Percentiles rank a stretch among this genome's conserved stretches.
Evolutionary conservation across 2,329 filamentous ascomycete species (phyloP).

Genomic region (Sclerotinia subarctica): DNA sequence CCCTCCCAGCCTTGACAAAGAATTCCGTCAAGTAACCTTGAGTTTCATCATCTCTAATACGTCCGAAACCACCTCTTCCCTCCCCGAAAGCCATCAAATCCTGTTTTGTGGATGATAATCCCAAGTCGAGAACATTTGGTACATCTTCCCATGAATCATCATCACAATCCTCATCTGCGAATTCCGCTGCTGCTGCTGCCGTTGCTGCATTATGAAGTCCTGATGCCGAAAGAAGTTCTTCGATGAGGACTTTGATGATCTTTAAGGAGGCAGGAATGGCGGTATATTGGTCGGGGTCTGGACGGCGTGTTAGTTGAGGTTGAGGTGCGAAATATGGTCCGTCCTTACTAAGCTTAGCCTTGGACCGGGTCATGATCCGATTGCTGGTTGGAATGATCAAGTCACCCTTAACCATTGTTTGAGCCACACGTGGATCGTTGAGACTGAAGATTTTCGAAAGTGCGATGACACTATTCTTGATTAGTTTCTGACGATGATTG

Average conservation of each 20-base stretch:
- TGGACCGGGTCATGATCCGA: slow-evolving; percentile 89
- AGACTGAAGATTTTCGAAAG: slow-evolving; percentile 87
- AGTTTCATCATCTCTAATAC: slow-evolving; percentile 84
- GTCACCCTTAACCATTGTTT: slow-evolving; percentile 87
- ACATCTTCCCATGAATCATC: slow-evolving; percentile 91
- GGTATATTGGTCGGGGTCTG: slow-evolving; percentile 86
- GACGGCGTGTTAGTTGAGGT: slow-evolving; percentile 21
- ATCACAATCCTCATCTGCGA: slow-evolving; percentile 63
- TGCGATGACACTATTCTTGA: slow-evolving; percentile 69
- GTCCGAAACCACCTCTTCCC: slow-evolving; percentile 49
- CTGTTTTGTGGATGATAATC: slow-evolving; percentile 61
- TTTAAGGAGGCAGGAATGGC: slow-evolving; percentile 85
- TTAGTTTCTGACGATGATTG: slow-evolving; percentile 36
- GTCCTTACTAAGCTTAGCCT: slow-evolving; percentile 71
- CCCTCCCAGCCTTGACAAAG: slow-evolving; percentile 52
- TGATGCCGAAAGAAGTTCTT: slow-evolving; percentile 81
- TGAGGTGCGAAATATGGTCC: slow-evolving; percentile 14
- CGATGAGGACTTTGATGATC: slow-evolving; percentile 92
- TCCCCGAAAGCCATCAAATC: slow-evolving; percentile 79
- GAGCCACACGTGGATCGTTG: slow-evolving; percentile 73
- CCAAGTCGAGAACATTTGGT: slow-evolving; percentile 72
- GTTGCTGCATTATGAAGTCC: slow-evolving; percentile 60
- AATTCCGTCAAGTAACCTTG: slow-evolving; percentile 80
- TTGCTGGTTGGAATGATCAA: slow-evolving; percentile 76
- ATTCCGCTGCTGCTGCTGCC: slow-evolving; percentile 55